Evolutionary conservation across 306 rosid species (phyloP).

Genomic region (Medicago truncatula): MtrunA17r5.0-ANR NC_053049.1:27191501-27192000

Average conservation of each 20-base stretch:
- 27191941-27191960: background rate
- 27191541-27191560: background rate
- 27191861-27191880: constrained; percentile 43
- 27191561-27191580: background rate
- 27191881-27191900: constrained; percentile 50
- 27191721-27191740: constrained; percentile 39
- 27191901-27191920: constrained; percentile 46
- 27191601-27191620: background rate
- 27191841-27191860: constrained; percentile 23
- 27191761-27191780: constrained; percentile 38
- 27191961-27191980: background rate
- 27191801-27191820: background rate
- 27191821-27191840: constrained; percentile 1
- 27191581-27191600: background rate
- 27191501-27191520: background rate
- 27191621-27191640: constrained; percentile 10
- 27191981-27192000: background rate
- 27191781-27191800: constrained; percentile 3
- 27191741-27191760: constrained; percentile 35
- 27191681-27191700: constrained; percentile 18
- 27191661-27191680: constrained; percentile 13
- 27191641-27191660: constrained; percentile 18
- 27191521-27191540: constrained; percentile 1
- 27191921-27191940: constrained; percentile 4
- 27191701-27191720: constrained; percentile 39